phyloP scores from a whole-genome alignment of 768 basidiomycete species.

The Amanita inopinata region DNA sequence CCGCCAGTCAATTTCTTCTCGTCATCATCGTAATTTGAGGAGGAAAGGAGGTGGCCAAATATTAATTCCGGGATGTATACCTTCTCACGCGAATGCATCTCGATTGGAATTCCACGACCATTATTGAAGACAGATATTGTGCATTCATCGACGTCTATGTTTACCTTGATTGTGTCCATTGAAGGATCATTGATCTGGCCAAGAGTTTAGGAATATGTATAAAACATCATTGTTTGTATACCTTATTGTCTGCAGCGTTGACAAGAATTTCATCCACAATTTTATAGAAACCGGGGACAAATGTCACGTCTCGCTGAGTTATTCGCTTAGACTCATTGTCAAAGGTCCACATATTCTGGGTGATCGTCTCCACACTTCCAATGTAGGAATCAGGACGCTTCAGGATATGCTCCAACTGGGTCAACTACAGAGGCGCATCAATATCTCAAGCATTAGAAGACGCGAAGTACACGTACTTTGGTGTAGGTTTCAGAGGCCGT shows the following conservation, averaged over 20 bases:
- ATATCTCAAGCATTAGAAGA: background rate
- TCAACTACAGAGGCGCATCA: slow-evolving; percentile 43
- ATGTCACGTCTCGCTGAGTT: slow-evolving; percentile 74
- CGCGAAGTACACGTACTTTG: slow-evolving; percentile 44
- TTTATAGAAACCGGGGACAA: slow-evolving; percentile 98
- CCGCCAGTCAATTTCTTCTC: slow-evolving; percentile 99
- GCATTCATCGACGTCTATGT: slow-evolving; percentile 73
- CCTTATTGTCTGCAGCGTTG: slow-evolving; percentile 99
- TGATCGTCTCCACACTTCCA: slow-evolving; percentile 86
- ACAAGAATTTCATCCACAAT: slow-evolving; percentile 99
- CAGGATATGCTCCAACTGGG: slow-evolving; percentile 91
- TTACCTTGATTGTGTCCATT: slow-evolving; percentile 91
- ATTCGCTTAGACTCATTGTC: slow-evolving; percentile 79
- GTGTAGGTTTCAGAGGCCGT: slow-evolving; percentile 86
- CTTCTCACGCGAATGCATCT: slow-evolving; percentile 87
- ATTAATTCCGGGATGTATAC: slow-evolving; percentile 96
- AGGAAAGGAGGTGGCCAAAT: slow-evolving; percentile 90
- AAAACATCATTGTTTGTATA: slow-evolving; percentile 21
- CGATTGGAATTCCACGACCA: slow-evolving; percentile 92
- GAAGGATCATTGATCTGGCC: slow-evolving; percentile 77
- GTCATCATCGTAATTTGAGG: slow-evolving; percentile 96
- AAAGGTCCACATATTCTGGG: slow-evolving; percentile 89
- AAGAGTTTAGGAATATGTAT: background rate
- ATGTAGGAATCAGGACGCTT: slow-evolving; percentile 94
- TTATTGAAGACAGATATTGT: slow-evolving; percentile 93